These are phyloP conservation scores for Kwoniella newhampshirensis DNA, from an alignment of 768 basidiomycete species.

Conservation along the genomic window DNA sequence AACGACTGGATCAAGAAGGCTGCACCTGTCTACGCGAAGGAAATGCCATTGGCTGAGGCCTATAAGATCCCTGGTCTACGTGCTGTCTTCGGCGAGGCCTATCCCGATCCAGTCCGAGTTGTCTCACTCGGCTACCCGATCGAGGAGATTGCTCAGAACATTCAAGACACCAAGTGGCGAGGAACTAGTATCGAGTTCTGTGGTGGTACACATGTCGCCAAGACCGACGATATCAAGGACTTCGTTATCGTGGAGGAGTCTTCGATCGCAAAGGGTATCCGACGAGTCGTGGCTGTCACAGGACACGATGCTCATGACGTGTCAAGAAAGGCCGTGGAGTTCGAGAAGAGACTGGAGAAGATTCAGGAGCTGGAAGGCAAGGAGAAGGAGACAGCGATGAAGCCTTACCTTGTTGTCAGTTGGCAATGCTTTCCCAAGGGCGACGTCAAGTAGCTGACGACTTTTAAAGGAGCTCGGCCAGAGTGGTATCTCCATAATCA, in stretches of 20 bases:
- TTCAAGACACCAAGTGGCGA: slow-evolving; percentile 87
- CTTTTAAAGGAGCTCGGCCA: slow-evolving; percentile 74
- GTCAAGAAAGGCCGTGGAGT: slow-evolving; percentile 64
- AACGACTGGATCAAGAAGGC: slow-evolving; percentile 87
- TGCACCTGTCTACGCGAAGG: slow-evolving; percentile 83
- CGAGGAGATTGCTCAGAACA: slow-evolving; percentile 79
- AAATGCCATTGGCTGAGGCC: slow-evolving; percentile 73
- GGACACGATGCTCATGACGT: slow-evolving; percentile 88
- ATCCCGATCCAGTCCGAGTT: slow-evolving; percentile 95
- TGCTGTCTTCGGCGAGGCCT: slow-evolving; percentile 96
- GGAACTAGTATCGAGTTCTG: slow-evolving; percentile 93
- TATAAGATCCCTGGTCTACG: slow-evolving; percentile 88
- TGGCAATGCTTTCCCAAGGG: too few relatives aligned
- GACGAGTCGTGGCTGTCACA: slow-evolving; percentile 89
- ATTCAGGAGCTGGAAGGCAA: slow-evolving; percentile 66
- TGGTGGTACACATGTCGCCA: slow-evolving; percentile 96
- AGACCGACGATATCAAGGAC: slow-evolving; percentile 95
- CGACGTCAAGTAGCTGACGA: neutral
- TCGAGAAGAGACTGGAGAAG: slow-evolving; percentile 64
- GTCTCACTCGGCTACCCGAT: slow-evolving; percentile 85
- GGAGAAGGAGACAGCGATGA: slow-evolving; percentile 84
- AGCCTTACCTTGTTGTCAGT: slow-evolving; percentile 60
- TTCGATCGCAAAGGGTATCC: slow-evolving; percentile 96
- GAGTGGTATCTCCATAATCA: slow-evolving; percentile 80
- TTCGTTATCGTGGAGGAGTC: slow-evolving; percentile 93